Percentiles rank a stretch among this genome's conserved stretches.
Evolutionary conservation across 2,329 filamentous ascomycete genomes (phyloP).

Genomic region (Ophiostoma australiae): DNA sequence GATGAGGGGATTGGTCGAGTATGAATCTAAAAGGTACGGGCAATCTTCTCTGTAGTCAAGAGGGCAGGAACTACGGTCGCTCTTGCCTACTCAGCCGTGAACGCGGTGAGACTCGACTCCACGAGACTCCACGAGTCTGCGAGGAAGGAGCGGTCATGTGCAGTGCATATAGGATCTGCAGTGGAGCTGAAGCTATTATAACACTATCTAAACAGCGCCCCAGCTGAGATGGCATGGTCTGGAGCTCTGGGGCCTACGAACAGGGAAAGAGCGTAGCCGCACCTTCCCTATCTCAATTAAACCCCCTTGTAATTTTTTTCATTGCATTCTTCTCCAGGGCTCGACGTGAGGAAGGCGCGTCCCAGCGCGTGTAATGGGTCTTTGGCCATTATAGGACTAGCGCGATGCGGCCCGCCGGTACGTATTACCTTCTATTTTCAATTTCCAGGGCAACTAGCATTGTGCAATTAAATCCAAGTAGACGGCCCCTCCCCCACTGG

Average conservation of each 20-base stretch:
- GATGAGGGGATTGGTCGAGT: background rate
- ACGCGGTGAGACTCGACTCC: conserved; percentile 15
- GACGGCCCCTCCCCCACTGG: conserved; percentile 23
- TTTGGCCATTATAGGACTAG: conserved; percentile 22
- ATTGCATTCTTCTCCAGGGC: conserved; percentile 9
- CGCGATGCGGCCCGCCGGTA: conserved; percentile 9
- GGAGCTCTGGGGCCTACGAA: background rate
- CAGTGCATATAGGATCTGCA: background rate
- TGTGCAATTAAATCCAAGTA: background rate
- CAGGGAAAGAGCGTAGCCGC: background rate
- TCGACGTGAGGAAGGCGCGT: conserved; percentile 23
- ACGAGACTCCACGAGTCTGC: conserved; percentile 9
- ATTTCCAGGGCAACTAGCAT: conserved; percentile 28
- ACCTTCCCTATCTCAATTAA: conserved; percentile 11
- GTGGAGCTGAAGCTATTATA: background rate
- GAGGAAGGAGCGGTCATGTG: conserved; percentile 16
- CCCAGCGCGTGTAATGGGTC: conserved; percentile 22
- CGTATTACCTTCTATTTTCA: background rate
- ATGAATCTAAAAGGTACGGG: background rate
- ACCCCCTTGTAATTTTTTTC: background rate
- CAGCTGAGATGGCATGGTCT: background rate
- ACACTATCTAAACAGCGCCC: background rate
- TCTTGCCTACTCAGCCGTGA: conserved; percentile 17
- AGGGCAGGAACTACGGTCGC: conserved; percentile 9
- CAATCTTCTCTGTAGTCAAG: background rate